Percentiles rank a stretch among this genome's conserved stretches.
These are phyloP conservation scores for Albizia julibrissin DNA, from an alignment of 306 rosid species.

Conservation along the genomic window DNA sequence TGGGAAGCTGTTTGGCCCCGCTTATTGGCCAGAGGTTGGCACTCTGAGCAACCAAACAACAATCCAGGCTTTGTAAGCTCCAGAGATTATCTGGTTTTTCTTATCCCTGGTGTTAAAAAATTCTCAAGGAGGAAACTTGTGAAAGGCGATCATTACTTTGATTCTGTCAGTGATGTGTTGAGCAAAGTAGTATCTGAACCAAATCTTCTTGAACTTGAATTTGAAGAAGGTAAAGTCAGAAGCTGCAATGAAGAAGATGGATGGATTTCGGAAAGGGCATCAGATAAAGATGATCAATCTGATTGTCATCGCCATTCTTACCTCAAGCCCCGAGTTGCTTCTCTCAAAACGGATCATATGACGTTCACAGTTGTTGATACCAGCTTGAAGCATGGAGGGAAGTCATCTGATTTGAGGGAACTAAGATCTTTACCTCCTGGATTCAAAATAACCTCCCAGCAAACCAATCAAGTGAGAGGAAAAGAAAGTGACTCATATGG, in stretches of 20 bases:
- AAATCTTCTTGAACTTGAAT: conserved; percentile 67
- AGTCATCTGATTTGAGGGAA: conserved; percentile 50
- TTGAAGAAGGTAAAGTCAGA: conserved; percentile 46
- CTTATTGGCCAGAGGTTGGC: conserved; percentile 81
- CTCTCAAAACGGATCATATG: conserved; percentile 38
- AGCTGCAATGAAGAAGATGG: conserved; percentile 44
- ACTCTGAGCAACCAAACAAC: conserved; percentile 70
- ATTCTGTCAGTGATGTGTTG: conserved; percentile 76
- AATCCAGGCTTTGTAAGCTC: conserved; percentile 56
- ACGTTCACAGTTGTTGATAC: conserved; percentile 61
- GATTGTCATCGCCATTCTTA: conserved; percentile 54
- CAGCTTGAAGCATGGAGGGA: conserved; percentile 51
- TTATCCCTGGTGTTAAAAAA: conserved; percentile 71
- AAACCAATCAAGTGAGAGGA: conserved; percentile 19
- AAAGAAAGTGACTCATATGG: conserved; percentile 35
- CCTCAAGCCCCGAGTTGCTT: conserved; percentile 63
- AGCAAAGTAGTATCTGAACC: conserved; percentile 80
- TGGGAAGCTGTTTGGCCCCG: conserved; percentile 98
- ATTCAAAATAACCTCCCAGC: conserved; percentile 17
- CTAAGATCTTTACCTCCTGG: conserved; percentile 50
- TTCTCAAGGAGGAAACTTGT: conserved; percentile 70
- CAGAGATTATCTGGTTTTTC: conserved; percentile 58
- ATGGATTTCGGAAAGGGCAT: conserved; percentile 44
- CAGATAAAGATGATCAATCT: conserved; percentile 49
- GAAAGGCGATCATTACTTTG: conserved; percentile 77